Base-by-base conservation (phyloP, 352 stramenopile genomes). In the Pythium guiyangense region DNA sequence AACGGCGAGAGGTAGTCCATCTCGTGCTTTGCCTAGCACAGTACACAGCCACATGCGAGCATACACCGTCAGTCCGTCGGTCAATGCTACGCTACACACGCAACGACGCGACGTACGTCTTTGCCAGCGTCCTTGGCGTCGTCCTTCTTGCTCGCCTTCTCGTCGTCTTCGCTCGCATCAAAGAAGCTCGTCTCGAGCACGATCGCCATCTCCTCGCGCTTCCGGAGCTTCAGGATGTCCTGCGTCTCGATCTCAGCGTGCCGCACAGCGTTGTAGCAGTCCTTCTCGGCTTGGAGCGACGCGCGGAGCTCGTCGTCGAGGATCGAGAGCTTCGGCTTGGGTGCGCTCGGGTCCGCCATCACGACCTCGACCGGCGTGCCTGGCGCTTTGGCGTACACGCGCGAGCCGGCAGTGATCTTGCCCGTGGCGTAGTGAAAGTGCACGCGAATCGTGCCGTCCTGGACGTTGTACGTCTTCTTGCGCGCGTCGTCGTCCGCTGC, bases 1-100 rank as follows among this genome's bases (percentile, higher is more conserved):
- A 98, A 98, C 31, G 94, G 92, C 52, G 89, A 96, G 22, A 98
- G 74, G 63, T 98, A 98, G 67, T 98, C 92, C 46, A 96, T 84
- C 54, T 91, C 79, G 26, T 67, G 73, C 69, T 90, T 89, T 15
- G 67, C 58, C 80, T 93, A 49, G 27, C 26, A 11, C 39, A 27
- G 4, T 5, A 34, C 15, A 39, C 25, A 48, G 11, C n/a, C 6
- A 31, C 18, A 39, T n/a, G 22, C 11, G 17, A 43, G 2, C 22
- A 25, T 47, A 11, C 12, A 40, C 39, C 11, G 6, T 39, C 14
- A 46, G 18, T 18, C 20, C 6, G 11, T 54, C 27, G 3, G 44
- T n/a, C 31, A 37, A 37, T 11, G 31, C 5, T 10, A 37, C 6
- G 12, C 17, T 40, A 49, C 20, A 46, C 17, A 14, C 50, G 17